Conservation (phyloP, 75 land plant species). For the Pinus albicaulis region DNA sequence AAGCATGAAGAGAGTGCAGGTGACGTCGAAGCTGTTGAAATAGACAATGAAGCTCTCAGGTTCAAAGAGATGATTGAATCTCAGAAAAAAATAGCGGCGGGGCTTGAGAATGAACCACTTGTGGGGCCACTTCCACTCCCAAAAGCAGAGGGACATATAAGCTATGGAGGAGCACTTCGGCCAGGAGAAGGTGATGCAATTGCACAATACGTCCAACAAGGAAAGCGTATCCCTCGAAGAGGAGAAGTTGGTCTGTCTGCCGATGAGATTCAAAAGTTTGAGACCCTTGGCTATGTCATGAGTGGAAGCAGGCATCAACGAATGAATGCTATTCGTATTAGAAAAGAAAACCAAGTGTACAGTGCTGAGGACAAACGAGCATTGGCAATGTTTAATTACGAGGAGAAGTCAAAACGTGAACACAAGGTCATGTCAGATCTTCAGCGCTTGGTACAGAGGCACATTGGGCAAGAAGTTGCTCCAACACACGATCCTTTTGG, state of each 20-base stretch:
- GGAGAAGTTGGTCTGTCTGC: conserved; percentile 99
- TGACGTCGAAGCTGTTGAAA: conserved; percentile 26
- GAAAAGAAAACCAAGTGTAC: conserved; percentile 98
- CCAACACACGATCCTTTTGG: too few species aligned
- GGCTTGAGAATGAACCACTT: conserved; percentile 32
- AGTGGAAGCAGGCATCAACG: conserved; percentile 99
- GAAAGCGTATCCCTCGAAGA: conserved; percentile 98
- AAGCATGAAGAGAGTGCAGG: conserved; percentile 25
- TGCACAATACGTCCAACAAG: conserved; percentile 99
- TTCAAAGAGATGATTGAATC: conserved; percentile 86
- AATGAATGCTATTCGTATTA: conserved; percentile 99
- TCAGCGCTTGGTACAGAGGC: too few species aligned
- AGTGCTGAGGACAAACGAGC: conserved; percentile 99
- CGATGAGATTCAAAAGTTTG: conserved; percentile 94
- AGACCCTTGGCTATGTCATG: conserved; percentile 95
- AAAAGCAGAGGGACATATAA: conserved; percentile 94
- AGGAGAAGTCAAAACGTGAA: conserved; percentile 77
- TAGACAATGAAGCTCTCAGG: conserved; percentile 54
- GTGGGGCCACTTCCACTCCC: conserved; percentile 32
- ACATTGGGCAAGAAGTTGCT: too few species aligned
- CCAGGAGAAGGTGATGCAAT: conserved; percentile 99
- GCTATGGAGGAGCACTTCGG: conserved; percentile 98
- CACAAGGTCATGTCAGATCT: conserved; percentile 94
- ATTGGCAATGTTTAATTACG: conserved; percentile 54
- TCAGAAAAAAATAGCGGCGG: conserved; percentile 59